Evolutionary conservation across 2,329 filamentous ascomycete genomes (phyloP).

Genomic region (Ophidiomyces ophidiicola): DNA sequence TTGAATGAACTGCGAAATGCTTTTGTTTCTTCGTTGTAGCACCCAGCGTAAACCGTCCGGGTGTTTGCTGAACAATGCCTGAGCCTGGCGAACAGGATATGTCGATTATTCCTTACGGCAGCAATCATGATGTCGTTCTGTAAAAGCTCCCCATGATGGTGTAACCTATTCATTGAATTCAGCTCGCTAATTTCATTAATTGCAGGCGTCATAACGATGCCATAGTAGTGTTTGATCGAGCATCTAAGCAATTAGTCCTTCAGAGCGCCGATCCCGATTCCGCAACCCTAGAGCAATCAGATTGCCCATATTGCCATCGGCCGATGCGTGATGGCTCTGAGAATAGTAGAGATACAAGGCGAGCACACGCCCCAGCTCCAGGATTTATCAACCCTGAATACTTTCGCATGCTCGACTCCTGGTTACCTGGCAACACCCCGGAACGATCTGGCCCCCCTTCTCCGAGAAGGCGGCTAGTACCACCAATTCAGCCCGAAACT

Average conservation of each 20-base stretch:
- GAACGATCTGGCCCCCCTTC: slow-evolving; percentile 30
- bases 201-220: slow-evolving; percentile 79
- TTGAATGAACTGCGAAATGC: slow-evolving; percentile 9
- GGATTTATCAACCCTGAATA: slow-evolving; percentile 84
- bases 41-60: slow-evolving; percentile 1
- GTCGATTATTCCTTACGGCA: slow-evolving; percentile 34
- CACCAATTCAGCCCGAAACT: slow-evolving; percentile 33
- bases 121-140: slow-evolving; percentile 36
- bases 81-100: slow-evolving; percentile 20
- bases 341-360: slow-evolving; percentile 24
- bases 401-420: slow-evolving; percentile 77
- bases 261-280: slow-evolving; percentile 44
- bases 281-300: slow-evolving; percentile 45
- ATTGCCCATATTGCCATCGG: slow-evolving; percentile 87
- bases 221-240: slow-evolving; percentile 79
- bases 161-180: too few species aligned
- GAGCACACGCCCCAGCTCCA: slow-evolving; percentile 32
- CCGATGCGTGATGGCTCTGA: slow-evolving; percentile 45
- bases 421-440: slow-evolving; percentile 30
- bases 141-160: slow-evolving; percentile 20
- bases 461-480: slow-evolving; percentile 37
- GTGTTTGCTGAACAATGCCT: slow-evolving; percentile 12
- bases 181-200: slow-evolving; percentile 14
- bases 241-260: slow-evolving; percentile 73
- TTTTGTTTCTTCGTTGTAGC: neutral